Base-by-base conservation (phyloP, 768 basidiomycete species). In the Suillus spraguei region DNA sequence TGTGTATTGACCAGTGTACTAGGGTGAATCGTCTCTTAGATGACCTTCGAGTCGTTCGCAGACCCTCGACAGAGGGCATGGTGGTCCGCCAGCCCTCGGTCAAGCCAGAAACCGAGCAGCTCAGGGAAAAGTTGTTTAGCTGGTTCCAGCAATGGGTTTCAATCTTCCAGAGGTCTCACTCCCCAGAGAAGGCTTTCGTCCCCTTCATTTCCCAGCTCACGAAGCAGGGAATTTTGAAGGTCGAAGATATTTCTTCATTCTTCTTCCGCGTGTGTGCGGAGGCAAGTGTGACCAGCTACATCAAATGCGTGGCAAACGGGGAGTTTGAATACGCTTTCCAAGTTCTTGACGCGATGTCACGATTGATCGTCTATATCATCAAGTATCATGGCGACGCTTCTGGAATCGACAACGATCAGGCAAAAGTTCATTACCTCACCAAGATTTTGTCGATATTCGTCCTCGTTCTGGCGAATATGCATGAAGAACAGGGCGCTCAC, bases 221-320 rank as follows among this genome's bases (percentile, higher is more conserved):
- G 52, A 96, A 96, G 76, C 94, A 98, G 78, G 96, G 95, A 59
- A 96, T 99, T 64, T 80, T 99, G 69, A 96, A 95, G 71, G 90
- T 93, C 38, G 97, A 99, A 72, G 96, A 99, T 65, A 84, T 94
- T 10, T 98, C 97, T 5, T 95, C 94, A 4, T 93, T 98, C 72
- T 99, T 99, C 83, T 99, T 99, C 87, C 88, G 97, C 11, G 96
- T 98, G 46, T 98, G 96, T 72, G 92, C 95, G 63, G 96, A 98
- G 76, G 89, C 94, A 39, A 94, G 95, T 67, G 90, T 99, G 73
- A 92, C 88, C 74, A 90, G 87, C 72, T 99, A 96, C 78, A 78
- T 88, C 74, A 89, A 92, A 74, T 88, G 86, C 68, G 78, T 90
- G 41, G 83, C 88, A 32, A 80, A 87, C 11, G 89, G 90, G 52